These are phyloP conservation scores for Chalciporus sphaerocephalus DNA, from an alignment of 768 basidiomycete species.

Conservation along the genomic window DNA sequence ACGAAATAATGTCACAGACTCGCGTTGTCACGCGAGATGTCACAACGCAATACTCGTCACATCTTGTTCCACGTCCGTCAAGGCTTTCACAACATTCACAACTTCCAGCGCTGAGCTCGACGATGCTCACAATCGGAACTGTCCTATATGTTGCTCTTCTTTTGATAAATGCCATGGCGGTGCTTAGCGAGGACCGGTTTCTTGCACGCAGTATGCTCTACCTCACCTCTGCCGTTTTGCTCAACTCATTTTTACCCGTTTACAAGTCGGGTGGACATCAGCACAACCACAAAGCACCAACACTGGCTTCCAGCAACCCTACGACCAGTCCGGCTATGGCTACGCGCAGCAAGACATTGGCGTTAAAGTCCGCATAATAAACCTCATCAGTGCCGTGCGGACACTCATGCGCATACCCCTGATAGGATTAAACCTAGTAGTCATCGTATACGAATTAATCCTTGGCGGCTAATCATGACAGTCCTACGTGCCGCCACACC, in stretches of 20 bases:
- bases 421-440: slow-evolving; percentile 79
- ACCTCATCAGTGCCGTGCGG: slow-evolving; percentile 91
- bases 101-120: slow-evolving; percentile 17
- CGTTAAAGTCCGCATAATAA: slow-evolving; percentile 82
- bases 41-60: slow-evolving; percentile 19
- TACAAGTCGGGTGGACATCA: slow-evolving; percentile 84
- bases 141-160: slow-evolving; percentile 85
- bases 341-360: slow-evolving; percentile 55
- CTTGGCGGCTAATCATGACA: slow-evolving; percentile 46
- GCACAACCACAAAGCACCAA: slow-evolving; percentile 55
- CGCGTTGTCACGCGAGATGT: slow-evolving; percentile 15
- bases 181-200: slow-evolving; percentile 95
- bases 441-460: slow-evolving; percentile 82
- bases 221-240: slow-evolving; percentile 1
- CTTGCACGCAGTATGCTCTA: slow-evolving; percentile 75
- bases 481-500: slow-evolving; percentile 10
- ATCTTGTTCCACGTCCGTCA: slow-evolving; percentile 13
- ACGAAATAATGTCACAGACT: slow-evolving; percentile 14
- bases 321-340: slow-evolving; percentile 62
- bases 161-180: slow-evolving; percentile 90
- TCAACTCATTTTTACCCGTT: slow-evolving; percentile 15
- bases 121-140: slow-evolving; percentile 59
- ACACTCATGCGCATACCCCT: slow-evolving; percentile 97
- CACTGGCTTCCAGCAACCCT: slow-evolving; percentile 58
- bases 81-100: slow-evolving; percentile 4